These are phyloP conservation scores for Andrographis paniculata DNA, from an alignment of 305 asterid species.

Conservation along the genomic window DNA sequence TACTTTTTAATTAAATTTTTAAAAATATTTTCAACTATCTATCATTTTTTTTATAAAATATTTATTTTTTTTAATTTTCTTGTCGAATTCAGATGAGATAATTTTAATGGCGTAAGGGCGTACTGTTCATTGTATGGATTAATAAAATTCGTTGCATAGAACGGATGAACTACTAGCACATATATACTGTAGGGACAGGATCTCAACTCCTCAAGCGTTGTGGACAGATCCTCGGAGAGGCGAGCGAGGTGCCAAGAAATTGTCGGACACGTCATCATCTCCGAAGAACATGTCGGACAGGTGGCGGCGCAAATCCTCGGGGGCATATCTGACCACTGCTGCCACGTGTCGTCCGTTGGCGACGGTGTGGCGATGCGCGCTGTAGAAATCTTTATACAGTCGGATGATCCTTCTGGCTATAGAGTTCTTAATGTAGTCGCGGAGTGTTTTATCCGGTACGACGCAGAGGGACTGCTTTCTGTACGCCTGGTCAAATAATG, in stretches of 20 bases:
- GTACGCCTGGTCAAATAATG: constrained; percentile 57
- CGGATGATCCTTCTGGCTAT: constrained; percentile 40
- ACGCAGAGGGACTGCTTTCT: constrained; percentile 47
- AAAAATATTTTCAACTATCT: no score
- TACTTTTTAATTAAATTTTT: no score
- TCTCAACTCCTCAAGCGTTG: no score
- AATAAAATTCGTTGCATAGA: no score
- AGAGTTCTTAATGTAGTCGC: constrained; percentile 43
- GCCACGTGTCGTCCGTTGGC: constrained; percentile 31
- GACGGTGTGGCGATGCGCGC: constrained; percentile 22
- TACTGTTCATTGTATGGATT: no score
- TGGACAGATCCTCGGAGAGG: constrained; percentile 15
- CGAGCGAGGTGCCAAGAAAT: constrained; percentile 28
- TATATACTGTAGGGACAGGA: no score
- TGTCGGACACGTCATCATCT: constrained; percentile 21
- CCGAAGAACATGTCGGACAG: constrained; percentile 61
- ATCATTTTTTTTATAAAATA: no score
- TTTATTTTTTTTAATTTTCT: no score
- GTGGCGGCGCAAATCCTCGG: constrained; percentile 54
- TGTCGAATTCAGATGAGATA: no score
- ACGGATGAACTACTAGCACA: no score
- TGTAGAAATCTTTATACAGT: constrained; percentile 46
- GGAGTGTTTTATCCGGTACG: constrained; percentile 51
- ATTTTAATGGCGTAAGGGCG: no score
- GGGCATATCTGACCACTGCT: constrained; percentile 49